phyloP scores from a whole-genome alignment of 176 grass and related monocot species.

The bread wheat (Triticum aestivum) region IWGSC_CS_RefSeq_v2.1 NC_057812.1:210822102-210822601 shows the following conservation, averaged over 20 bases:
- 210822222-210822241: background rate
- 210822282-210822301: background rate
- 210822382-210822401: too few relatives aligned
- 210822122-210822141: background rate
- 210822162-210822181: background rate
- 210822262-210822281: background rate
- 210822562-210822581: too few relatives aligned
- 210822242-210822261: background rate
- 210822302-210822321: background rate
- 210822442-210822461: too few relatives aligned
- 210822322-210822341: background rate
- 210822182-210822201: background rate
- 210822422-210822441: too few relatives aligned
- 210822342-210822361: background rate
- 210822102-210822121: background rate
- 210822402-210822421: too few relatives aligned
- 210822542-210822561: too few relatives aligned
- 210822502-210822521: too few relatives aligned
- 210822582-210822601: too few relatives aligned
- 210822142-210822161: background rate
- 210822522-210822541: too few relatives aligned
- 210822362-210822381: background rate
- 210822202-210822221: background rate
- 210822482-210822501: too few relatives aligned
- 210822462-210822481: too few relatives aligned